Evolutionary conservation across 345 rosid species (phyloP), one percentile per base, ranked within the genome.

Genomic region (Pugionium dolabratum): DNA sequence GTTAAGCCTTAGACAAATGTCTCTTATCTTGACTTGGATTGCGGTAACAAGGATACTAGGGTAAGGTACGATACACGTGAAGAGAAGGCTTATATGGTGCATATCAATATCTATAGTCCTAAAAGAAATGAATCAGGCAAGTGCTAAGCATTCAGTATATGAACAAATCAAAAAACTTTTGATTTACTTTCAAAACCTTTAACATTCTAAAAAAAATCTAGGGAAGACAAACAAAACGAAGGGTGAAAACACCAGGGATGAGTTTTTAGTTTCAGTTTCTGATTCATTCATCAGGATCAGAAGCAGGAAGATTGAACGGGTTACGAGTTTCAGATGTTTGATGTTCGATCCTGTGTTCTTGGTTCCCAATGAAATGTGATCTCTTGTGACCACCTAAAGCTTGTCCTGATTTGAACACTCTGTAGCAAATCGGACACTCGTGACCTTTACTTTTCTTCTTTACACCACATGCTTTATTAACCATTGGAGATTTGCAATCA

Each of bases 331-430:
- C 79, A 59, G 76, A 54, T 55, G 68, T 75, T 5, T 82, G 76
- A 40, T 76, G 80, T 74, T 69, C 64, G 37, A 77, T 66, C 57
- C 67, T 80, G 55, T 79, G 79, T 51, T 80, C 81, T 33, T 72
- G 80, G 46, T 76, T 72, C 7, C 74, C 97, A 64, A 77, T 57
- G 68, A 82, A 83, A 79, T 93, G 98, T 73, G 97, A 84, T 82
- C 96, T 80, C 84, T 93, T 93, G 75, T 93, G 98, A 18, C 98
- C 94, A 40, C 94, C 97, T 66, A 93, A 75, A 41, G 97, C 98
- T 77, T 93, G 97, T 35, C 94, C 98, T 45, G 98, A 90, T 67
- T 77, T 80, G 72, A 86, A 93, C 57, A 86, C 82, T 80, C 76
- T 86, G 65, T 72, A 85, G 83, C 97, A 93, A 74, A 90, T 79